Percentiles rank a stretch among this genome's conserved stretches.
These are phyloP conservation scores for Macroventuria anomochaeta DNA, from an alignment of 2,329 filamentous ascomycete species.

Conservation along the genomic window DNA sequence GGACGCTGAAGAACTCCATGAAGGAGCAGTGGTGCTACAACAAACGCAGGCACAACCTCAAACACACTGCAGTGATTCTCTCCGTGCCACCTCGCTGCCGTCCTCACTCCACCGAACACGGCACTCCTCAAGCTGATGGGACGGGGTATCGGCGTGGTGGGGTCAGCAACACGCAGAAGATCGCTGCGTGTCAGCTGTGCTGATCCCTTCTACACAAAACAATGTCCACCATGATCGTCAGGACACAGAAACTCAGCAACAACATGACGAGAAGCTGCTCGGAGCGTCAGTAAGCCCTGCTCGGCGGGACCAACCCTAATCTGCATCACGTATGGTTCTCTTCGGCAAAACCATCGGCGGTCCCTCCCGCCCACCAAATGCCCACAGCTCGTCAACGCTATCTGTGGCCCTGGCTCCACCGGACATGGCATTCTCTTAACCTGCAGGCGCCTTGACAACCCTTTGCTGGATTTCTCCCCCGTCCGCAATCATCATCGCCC, in stretches of 20 bases:
- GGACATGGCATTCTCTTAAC: conserved; percentile 15
- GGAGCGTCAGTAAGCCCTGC: background rate
- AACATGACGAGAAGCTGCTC: background rate
- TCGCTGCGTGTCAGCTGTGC: conserved; percentile 11
- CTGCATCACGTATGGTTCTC: conserved; percentile 23
- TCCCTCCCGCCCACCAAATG: conserved; percentile 20
- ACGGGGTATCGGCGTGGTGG: background rate
- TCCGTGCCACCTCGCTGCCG: background rate
- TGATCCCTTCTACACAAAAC: conserved; percentile 24
- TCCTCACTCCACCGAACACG: background rate
- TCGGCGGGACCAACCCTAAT: background rate
- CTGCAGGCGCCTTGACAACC: conserved; percentile 3
- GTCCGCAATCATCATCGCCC: background rate
- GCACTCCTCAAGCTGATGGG: background rate
- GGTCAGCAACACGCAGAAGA: background rate
- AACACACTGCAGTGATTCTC: background rate
- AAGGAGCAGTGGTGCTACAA: background rate
- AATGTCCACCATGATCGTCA: conserved; percentile 6
- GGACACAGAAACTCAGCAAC: conserved; percentile 6
- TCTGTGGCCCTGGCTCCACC: conserved; percentile 22
- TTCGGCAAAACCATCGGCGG: conserved; percentile 26
- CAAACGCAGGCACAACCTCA: background rate
- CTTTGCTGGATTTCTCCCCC: background rate
- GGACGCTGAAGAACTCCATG: background rate
- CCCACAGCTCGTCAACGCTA: conserved; percentile 23